Evolutionary conservation across 345 rosid species (phyloP).

Genomic region (Populus nigra): DNA sequence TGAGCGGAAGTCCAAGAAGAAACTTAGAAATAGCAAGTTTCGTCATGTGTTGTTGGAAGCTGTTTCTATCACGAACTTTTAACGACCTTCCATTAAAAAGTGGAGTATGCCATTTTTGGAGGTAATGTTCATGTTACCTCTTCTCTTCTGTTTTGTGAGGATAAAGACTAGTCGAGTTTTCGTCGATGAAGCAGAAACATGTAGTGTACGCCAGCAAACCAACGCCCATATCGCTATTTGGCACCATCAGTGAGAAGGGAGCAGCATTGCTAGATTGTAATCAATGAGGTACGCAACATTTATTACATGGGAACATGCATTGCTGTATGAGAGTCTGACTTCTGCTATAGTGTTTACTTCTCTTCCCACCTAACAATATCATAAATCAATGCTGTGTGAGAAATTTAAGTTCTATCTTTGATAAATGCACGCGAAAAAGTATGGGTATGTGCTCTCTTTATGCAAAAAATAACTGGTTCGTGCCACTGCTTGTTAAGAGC

Average conservation of each 20-base stretch:
- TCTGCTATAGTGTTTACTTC: neutral
- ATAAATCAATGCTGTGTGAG: neutral
- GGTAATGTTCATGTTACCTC: too few species aligned
- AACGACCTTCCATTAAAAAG: too few species aligned
- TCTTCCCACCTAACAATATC: neutral
- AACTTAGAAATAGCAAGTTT: too few species aligned
- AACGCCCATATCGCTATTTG: neutral
- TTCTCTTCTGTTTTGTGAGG: too few species aligned
- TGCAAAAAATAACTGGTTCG: neutral
- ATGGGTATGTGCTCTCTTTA: neutral
- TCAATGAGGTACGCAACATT: neutral
- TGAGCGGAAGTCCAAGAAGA: too few species aligned
- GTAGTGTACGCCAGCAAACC: too few species aligned
- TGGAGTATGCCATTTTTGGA: too few species aligned
- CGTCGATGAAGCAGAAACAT: too few species aligned
- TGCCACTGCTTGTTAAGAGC: neutral
- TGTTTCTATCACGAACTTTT: too few species aligned
- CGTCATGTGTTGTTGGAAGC: too few species aligned
- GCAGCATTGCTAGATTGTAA: neutral
- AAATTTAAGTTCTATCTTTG: neutral
- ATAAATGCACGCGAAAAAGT: neutral
- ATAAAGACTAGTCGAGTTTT: too few species aligned
- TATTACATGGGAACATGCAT: neutral
- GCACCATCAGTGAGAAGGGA: neutral
- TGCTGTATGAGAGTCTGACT: neutral